Evolutionary conservation across 169 alveolate genomes (phyloP).

Genomic region (Perkinsus chesapeaki): DNA sequence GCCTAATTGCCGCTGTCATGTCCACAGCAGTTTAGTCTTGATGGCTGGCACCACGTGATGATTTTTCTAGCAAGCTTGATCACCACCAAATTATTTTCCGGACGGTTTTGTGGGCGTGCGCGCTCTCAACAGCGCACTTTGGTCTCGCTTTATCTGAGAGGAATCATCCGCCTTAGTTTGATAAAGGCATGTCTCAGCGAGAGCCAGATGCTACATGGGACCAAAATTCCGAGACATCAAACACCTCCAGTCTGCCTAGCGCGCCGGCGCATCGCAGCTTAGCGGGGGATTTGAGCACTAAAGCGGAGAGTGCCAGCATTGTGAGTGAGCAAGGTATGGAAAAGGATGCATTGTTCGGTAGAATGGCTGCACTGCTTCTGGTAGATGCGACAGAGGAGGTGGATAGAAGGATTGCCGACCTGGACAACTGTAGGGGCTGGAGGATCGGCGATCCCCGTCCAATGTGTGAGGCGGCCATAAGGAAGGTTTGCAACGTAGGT

Average conservation of each 20-base stretch:
- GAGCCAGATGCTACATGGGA: background rate
- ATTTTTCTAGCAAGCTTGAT: too few species aligned
- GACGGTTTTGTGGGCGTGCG: too few species aligned
- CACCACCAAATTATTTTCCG: too few species aligned
- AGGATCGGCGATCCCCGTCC: background rate
- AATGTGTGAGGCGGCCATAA: background rate
- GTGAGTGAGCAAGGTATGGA: background rate
- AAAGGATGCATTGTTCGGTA: background rate
- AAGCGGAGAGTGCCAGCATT: background rate
- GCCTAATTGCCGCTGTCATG: too few species aligned
- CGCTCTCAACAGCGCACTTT: too few species aligned
- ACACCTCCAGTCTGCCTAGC: background rate
- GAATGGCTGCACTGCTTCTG: background rate
- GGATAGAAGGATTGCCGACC: background rate
- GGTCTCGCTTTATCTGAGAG: too few species aligned
- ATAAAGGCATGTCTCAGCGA: background rate
- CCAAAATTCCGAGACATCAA: background rate
- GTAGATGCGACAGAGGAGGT: background rate
- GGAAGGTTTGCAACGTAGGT: background rate
- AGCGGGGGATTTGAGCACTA: background rate
- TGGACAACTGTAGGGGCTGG: background rate
- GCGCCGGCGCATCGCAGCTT: background rate
- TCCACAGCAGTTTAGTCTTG: too few species aligned
- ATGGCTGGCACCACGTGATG: too few species aligned
- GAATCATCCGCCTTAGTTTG: too few species aligned